Conservation (phyloP, 1,139 yeast genomes). For the Yamadazyma oceani region DNA sequence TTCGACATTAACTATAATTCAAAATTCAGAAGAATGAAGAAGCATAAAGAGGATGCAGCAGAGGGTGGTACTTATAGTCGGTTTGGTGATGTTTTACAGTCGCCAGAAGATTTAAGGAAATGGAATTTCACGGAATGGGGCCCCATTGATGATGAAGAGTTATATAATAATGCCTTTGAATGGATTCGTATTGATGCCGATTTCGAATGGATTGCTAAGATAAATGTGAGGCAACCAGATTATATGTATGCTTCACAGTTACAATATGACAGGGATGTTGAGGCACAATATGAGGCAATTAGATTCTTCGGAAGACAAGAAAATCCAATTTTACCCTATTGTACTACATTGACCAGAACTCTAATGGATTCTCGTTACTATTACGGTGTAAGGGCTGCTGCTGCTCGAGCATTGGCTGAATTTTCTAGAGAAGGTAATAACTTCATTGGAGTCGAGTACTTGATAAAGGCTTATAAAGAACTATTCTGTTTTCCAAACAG, state of each 20-base stretch:
- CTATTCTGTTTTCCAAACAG: slow-evolving; percentile 72
- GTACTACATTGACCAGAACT: slow-evolving; percentile 78
- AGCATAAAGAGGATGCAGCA: slow-evolving; percentile 43
- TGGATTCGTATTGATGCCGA: slow-evolving; percentile 98
- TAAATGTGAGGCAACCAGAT: slow-evolving; percentile 85
- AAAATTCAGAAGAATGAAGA: slow-evolving; percentile 74
- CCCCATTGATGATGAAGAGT: slow-evolving; percentile 62
- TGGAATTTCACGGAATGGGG: slow-evolving; percentile 82
- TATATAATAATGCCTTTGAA: slow-evolving; percentile 84
- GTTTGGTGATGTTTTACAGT: slow-evolving; percentile 75
- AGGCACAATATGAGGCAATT: slow-evolving; percentile 88
- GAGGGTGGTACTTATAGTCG: slow-evolving; percentile 53
- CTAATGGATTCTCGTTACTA: slow-evolving; percentile 82
- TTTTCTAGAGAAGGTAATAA: slow-evolving; percentile 62
- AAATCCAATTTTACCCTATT: slow-evolving; percentile 63
- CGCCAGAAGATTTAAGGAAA: slow-evolving; percentile 56
- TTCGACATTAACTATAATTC: slow-evolving; percentile 94
- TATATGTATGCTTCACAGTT: slow-evolving; percentile 93
- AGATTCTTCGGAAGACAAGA: slow-evolving; percentile 63
- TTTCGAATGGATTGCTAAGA: slow-evolving; percentile 90
- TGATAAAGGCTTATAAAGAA: slow-evolving; percentile 66
- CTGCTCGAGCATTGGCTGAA: slow-evolving; percentile 74
- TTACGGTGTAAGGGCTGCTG: slow-evolving; percentile 86
- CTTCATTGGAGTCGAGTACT: slow-evolving; percentile 71
- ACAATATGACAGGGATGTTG: slow-evolving; percentile 93